A percentile compares a stretch with the other conserved stretches of the same genome.
phyloP scores from a whole-genome alignment of 2,329 filamentous ascomycete species.

The Colletotrichum godetiae region DNA sequence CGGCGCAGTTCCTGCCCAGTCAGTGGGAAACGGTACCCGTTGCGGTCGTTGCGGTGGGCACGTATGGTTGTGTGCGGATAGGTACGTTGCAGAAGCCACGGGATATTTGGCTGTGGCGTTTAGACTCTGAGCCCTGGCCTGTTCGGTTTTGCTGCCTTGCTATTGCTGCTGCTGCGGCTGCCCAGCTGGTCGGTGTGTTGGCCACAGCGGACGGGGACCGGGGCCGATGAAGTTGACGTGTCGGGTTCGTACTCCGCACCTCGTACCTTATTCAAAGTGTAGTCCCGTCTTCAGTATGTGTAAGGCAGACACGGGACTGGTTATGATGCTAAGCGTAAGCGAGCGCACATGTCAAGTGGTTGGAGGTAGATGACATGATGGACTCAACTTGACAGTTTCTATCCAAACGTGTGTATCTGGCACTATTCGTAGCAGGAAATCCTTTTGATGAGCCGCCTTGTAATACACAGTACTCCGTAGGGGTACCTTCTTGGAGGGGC shows the following conservation, averaged over 20 bases:
- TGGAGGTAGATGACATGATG: background rate
- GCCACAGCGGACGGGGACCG: background rate
- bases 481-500: background rate
- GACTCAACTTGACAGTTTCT: background rate
- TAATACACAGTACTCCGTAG: background rate
- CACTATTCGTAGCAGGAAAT: background rate
- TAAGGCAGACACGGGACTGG: background rate
- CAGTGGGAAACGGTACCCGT: background rate
- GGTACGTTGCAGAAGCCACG: background rate
- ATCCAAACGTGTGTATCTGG: background rate
- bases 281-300: background rate
- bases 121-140: background rate
- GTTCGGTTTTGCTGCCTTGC: background rate
- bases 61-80: background rate
- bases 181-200: background rate
- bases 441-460: background rate
- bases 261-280: slow-evolving; percentile 19
- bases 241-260: slow-evolving; percentile 23
- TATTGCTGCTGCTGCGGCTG: background rate
- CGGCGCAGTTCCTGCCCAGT: background rate
- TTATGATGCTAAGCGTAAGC: slow-evolving; percentile 2
- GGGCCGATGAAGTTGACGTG: slow-evolving; percentile 10
- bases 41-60: background rate
- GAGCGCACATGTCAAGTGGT: background rate
- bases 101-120: background rate